phyloP scores from a whole-genome alignment of 345 rosid species.

The Citrus medica region DNA sequence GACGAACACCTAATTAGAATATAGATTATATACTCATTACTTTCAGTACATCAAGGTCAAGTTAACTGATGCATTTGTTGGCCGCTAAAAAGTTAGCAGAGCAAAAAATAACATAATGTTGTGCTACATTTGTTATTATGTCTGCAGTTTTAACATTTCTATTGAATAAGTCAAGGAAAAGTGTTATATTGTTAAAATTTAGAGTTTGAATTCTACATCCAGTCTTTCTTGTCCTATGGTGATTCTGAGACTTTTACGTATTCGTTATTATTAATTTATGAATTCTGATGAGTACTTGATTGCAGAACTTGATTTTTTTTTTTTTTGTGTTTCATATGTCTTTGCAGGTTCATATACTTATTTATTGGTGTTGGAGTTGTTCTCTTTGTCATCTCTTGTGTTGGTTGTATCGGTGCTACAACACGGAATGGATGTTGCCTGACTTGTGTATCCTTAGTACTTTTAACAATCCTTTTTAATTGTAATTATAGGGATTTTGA shows the following conservation, averaged over 20 bases:
- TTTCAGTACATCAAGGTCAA: not conserved
- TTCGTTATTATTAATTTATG: not conserved
- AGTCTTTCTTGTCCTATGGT: not conserved
- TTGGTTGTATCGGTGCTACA: constrained; percentile 81
- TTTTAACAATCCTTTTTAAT: not conserved
- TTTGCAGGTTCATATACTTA: constrained; percentile 87
- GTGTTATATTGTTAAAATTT: not conserved
- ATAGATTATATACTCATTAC: not conserved
- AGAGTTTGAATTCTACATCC: not conserved
- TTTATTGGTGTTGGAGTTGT: constrained; percentile 82
- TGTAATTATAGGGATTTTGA: not conserved
- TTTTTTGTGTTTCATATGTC: not conserved
- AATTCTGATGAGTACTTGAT: not conserved
- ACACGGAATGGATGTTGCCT: constrained; percentile 91
- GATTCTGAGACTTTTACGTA: not conserved
- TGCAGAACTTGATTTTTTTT: constrained; percentile 1
- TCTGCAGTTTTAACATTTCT: not conserved
- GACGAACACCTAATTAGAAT: not conserved
- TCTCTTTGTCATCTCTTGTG: constrained; percentile 82
- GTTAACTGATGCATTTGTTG: not conserved
- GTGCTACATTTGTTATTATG: not conserved
- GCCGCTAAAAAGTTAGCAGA: not conserved
- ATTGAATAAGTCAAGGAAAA: not conserved
- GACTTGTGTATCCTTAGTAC: constrained; percentile 80
- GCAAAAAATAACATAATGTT: too few species aligned